These are phyloP conservation scores for Vinca major DNA, from an alignment of 305 asterid genomes.

Conservation along the genomic window DNA sequence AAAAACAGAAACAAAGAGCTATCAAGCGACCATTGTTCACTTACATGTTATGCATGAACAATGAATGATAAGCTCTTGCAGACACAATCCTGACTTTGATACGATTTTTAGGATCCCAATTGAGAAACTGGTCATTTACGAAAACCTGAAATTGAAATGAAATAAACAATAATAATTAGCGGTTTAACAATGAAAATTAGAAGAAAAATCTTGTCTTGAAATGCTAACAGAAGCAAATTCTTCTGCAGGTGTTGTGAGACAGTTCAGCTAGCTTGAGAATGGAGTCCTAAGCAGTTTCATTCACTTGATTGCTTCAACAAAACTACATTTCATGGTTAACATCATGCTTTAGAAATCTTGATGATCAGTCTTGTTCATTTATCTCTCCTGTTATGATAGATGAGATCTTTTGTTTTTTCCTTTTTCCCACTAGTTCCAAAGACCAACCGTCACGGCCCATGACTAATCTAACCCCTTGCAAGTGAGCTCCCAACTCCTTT, in stretches of 20 bases:
- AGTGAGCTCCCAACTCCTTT: no score
- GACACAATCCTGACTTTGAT: constrained; percentile 93
- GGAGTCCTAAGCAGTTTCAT: no score
- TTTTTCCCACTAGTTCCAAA: no score
- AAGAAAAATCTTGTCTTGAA: background rate
- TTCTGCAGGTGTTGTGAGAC: no score
- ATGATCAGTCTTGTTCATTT: background rate
- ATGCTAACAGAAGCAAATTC: background rate
- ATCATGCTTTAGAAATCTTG: background rate
- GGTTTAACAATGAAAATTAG: background rate
- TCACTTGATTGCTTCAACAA: background rate
- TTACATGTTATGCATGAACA: constrained; percentile 97
- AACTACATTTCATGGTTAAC: background rate
- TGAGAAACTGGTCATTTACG: constrained; percentile 89
- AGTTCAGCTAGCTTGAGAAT: background rate
- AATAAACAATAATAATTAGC: background rate
- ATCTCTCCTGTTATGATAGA: no score
- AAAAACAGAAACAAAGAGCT: background rate
- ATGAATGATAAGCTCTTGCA: constrained; percentile 92
- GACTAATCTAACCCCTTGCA: no score
- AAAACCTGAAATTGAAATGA: constrained; percentile 42
- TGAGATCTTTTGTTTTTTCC: no score
- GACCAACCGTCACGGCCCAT: no score
- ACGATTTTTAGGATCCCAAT: constrained; percentile 84
- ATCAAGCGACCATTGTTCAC: constrained; percentile 14